Conservation (phyloP, 164 flowering plant species). For the Euptelea pleiosperma region DNA sequence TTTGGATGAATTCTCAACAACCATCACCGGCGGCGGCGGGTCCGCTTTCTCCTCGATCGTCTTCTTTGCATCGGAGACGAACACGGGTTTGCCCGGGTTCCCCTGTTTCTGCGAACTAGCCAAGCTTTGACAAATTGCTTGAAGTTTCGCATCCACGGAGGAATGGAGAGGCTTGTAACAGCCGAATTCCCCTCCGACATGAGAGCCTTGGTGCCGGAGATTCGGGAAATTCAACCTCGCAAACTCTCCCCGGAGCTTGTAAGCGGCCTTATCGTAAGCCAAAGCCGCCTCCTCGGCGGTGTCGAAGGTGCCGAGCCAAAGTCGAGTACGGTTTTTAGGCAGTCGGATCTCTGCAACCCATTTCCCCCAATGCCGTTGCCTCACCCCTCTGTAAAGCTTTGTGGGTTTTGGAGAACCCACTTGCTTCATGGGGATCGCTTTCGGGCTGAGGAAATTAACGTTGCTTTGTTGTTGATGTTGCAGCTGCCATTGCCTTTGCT, state of each 20-base stretch:
- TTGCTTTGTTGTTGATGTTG: slow-evolving; percentile 16
- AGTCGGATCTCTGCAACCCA: slow-evolving; percentile 95
- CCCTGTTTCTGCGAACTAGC: slow-evolving; percentile 42
- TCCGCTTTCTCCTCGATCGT: slow-evolving; percentile 4
- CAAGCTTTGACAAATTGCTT: slow-evolving; percentile 66
- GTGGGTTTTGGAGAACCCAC: slow-evolving; percentile 58
- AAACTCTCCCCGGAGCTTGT: slow-evolving; percentile 77
- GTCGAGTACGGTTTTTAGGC: slow-evolving; percentile 83
- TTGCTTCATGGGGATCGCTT: slow-evolving; percentile 59
- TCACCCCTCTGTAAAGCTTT: slow-evolving; percentile 87
- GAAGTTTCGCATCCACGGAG: slow-evolving; percentile 83
- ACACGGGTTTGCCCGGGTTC: slow-evolving; percentile 3
- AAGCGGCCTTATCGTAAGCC: slow-evolving; percentile 90
- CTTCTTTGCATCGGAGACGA: slow-evolving; percentile 12
- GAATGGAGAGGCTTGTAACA: slow-evolving; percentile 65
- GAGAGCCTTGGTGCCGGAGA: slow-evolving; percentile 49
- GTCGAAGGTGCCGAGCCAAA: slow-evolving; percentile 93
- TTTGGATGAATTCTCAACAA: not conserved
- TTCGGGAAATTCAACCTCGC: slow-evolving; percentile 86
- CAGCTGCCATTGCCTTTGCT: slow-evolving; percentile 2
- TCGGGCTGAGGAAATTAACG: slow-evolving; percentile 48
- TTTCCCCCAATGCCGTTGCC: slow-evolving; percentile 94
- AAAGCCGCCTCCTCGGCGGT: slow-evolving; percentile 92
- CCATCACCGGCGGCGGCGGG: not conserved
- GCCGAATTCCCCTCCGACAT: slow-evolving; percentile 40